Evolutionary conservation across 2,329 filamentous ascomycete genomes (phyloP).

Genomic region (Colletotrichum sublineola): DNA sequence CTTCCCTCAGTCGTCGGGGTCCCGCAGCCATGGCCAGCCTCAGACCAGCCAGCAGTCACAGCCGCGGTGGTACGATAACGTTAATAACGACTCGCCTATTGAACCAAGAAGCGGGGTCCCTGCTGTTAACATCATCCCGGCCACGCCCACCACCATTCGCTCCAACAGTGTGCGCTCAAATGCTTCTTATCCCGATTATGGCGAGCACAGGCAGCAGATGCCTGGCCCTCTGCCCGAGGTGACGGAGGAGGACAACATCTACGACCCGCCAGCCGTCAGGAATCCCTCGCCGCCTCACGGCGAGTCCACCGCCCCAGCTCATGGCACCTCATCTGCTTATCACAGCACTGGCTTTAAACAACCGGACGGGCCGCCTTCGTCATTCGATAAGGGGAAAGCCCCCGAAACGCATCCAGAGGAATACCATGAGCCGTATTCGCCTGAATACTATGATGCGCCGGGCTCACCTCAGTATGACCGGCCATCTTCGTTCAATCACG

Average conservation of each 20-base stretch:
- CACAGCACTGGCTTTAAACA: slow-evolving; percentile 7
- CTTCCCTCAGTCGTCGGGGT: slow-evolving; percentile 14
- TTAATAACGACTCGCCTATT: slow-evolving; percentile 34
- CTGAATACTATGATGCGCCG: slow-evolving; percentile 6
- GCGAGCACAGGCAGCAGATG: slow-evolving; percentile 22
- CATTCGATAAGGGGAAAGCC: slow-evolving; percentile 21
- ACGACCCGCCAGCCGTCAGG: slow-evolving; percentile 20
- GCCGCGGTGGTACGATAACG: slow-evolving; percentile 30
- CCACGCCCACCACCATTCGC: slow-evolving; percentile 36
- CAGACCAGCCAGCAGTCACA: slow-evolving; percentile 28
- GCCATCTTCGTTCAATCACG: background rate
- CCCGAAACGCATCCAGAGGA: background rate
- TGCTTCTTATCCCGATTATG: slow-evolving; percentile 25
- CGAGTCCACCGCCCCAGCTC: background rate
- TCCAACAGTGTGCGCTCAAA: slow-evolving; percentile 40
- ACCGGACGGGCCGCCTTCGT: background rate
- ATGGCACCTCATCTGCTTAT: slow-evolving; percentile 13
- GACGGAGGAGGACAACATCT: slow-evolving; percentile 35
- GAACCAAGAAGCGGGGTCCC: slow-evolving; percentile 35
- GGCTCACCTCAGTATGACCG: background rate
- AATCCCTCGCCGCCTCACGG: slow-evolving; percentile 10
- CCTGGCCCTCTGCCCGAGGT: slow-evolving; percentile 28
- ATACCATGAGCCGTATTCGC: slow-evolving; percentile 5
- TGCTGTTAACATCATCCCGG: slow-evolving; percentile 38
- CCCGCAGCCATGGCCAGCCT: slow-evolving; percentile 24